Conservation (phyloP, 2,329 filamentous ascomycete species). For the Penicillium thymicola region DNA sequence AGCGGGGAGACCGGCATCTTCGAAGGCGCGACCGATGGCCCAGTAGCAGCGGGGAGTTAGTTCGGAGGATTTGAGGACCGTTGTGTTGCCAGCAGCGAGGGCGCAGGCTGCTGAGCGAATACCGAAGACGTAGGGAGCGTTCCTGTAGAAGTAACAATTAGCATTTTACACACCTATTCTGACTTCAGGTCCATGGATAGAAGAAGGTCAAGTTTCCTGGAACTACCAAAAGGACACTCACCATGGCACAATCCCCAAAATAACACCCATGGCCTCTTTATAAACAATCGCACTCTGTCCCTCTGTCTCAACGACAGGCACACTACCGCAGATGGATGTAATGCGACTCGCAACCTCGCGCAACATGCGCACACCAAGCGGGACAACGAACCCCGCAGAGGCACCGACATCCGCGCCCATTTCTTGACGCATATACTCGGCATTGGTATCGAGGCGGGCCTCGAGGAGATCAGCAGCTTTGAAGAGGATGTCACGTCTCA, state of each 20-base stretch:
- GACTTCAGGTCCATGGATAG: background rate
- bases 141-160: constrained; percentile 35
- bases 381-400: constrained; percentile 31
- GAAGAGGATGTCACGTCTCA: constrained; percentile 66
- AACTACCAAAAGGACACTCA: constrained; percentile 34
- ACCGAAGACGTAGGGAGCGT: constrained; percentile 53
- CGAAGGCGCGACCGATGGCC: constrained; percentile 59
- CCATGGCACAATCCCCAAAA: constrained; percentile 77
- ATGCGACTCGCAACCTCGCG: constrained; percentile 51
- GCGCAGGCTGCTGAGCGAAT: constrained; percentile 56
- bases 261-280: constrained; percentile 73
- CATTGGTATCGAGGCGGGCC: constrained; percentile 50
- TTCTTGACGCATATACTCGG: constrained; percentile 55
- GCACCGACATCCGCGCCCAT: constrained; percentile 47
- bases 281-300: constrained; percentile 62
- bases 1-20: constrained; percentile 68
- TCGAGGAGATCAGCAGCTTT: constrained; percentile 61
- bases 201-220: background rate
- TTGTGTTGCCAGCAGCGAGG: constrained; percentile 68
- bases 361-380: constrained; percentile 39
- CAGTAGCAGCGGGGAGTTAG: constrained; percentile 60
- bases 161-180: background rate
- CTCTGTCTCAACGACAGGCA: constrained; percentile 49
- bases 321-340: constrained; percentile 46
- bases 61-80: constrained; percentile 69